A percentile compares a stretch with the other conserved stretches of the same genome.
These are phyloP conservation scores for Thermochaetoides thermophila DNA, from an alignment of 495 filamentous ascomycete genomes.

Conservation along the genomic window DNA sequence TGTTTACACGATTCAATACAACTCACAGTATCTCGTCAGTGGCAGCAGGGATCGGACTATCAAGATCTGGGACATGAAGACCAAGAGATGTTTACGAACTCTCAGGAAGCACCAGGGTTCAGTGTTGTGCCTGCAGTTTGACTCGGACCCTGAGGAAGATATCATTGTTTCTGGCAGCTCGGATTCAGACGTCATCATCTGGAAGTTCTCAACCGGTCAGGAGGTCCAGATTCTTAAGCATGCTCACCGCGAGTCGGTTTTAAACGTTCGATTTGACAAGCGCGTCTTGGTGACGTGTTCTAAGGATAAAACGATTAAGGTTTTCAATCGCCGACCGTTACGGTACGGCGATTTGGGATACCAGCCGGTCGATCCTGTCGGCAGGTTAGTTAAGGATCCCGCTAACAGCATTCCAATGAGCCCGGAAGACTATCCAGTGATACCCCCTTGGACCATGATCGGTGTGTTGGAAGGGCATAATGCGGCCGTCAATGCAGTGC, in stretches of 20 bases:
- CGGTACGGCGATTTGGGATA: constrained; percentile 55
- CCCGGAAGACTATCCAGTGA: constrained; percentile 29
- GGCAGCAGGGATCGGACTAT: constrained; percentile 81
- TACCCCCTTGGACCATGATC: constrained; percentile 57
- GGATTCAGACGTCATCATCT: constrained; percentile 77
- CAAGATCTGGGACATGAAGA: constrained; percentile 81
- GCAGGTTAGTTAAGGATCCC: constrained; percentile 31
- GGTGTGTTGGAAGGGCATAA: constrained; percentile 66
- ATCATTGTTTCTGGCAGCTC: constrained; percentile 88
- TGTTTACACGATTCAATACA: constrained; percentile 88
- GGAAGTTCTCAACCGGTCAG: constrained; percentile 82
- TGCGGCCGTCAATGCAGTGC: constrained; percentile 92
- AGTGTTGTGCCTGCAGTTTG: constrained; percentile 91
- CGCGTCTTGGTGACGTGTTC: constrained; percentile 89
- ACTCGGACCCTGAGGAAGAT: constrained; percentile 79
- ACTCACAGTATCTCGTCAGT: constrained; percentile 73
- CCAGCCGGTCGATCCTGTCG: constrained; percentile 37
- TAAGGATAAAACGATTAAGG: constrained; percentile 90
- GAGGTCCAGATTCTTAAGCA: constrained; percentile 53
- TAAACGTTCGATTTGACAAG: constrained; percentile 91
- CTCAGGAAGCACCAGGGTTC: constrained; percentile 67
- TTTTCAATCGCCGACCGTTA: constrained; percentile 73
- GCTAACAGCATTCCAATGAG: constrained; percentile 27
- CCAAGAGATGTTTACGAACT: constrained; percentile 59
- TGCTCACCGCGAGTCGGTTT: constrained; percentile 78